phyloP scores from a whole-genome alignment of 192 early-diverging fungal genomes.

The Backusella sp. region DNA sequence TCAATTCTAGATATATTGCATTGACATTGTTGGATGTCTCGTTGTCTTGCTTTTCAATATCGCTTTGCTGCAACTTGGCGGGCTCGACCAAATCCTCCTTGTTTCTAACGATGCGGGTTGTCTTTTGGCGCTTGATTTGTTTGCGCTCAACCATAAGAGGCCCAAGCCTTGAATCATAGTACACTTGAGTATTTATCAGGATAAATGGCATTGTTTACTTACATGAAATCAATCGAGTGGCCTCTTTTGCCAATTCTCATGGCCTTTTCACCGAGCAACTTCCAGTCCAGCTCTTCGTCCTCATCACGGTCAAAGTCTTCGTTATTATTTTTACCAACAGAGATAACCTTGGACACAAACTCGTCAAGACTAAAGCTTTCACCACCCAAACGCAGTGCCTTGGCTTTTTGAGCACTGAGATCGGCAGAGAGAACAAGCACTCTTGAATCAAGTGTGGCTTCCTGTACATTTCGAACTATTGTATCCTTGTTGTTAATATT shows the following conservation, averaged over 20 bases:
- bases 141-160: slow-evolving; percentile 67
- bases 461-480: slow-evolving; percentile 75
- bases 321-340: slow-evolving; percentile 46
- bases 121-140: slow-evolving; percentile 32
- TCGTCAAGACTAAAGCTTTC: slow-evolving; percentile 75
- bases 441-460: slow-evolving; percentile 88
- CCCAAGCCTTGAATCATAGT: slow-evolving; percentile 51
- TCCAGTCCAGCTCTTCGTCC: slow-evolving; percentile 55
- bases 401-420: slow-evolving; percentile 72
- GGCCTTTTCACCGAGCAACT: slow-evolving; percentile 52
- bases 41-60: slow-evolving; percentile 79
- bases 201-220: slow-evolving; percentile 21
- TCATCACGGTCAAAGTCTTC: slow-evolving; percentile 46
- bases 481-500: neutral
- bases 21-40: slow-evolving; percentile 85
- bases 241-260: slow-evolving; percentile 49
- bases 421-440: slow-evolving; percentile 75
- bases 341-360: slow-evolving; percentile 64
- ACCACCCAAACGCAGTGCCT: slow-evolving; percentile 54
- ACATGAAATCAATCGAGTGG: slow-evolving; percentile 80
- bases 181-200: too few relatives aligned
- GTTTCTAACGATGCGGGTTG: slow-evolving; percentile 45
- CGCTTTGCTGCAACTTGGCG: slow-evolving; percentile 55
- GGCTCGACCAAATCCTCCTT: slow-evolving; percentile 45
- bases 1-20: slow-evolving; percentile 60